Evolutionary conservation across 768 basidiomycete genomes (phyloP), one percentile per base, ranked within the genome.

Genomic region (Xerocomellus chrysenteron): DNA sequence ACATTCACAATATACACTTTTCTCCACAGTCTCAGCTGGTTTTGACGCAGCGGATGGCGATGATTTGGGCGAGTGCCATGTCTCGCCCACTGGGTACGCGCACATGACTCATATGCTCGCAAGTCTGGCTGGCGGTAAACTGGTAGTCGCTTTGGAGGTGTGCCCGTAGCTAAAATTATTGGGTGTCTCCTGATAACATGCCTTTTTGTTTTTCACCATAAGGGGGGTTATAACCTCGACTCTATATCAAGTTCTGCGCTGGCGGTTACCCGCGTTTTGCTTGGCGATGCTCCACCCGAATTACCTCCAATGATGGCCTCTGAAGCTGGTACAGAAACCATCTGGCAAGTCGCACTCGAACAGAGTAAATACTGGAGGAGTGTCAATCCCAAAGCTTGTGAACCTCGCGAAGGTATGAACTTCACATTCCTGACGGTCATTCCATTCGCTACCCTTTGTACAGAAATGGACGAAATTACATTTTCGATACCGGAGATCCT

Each of bases 41-140:
- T 99, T 98, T 67, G 97, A 99, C 66, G 97, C 97, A 10, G 97
- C 97, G 1, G 82, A 81, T 30, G 97, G 97, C 4, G 97, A 99
- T 65, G 84, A 86, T 37, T 80, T 99, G 5, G 97, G 97, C 36
- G 89, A 88, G 74, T 98, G 95, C 65, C 78, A 85, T 61, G 95
- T 99, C 57, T 82, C 91, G 5, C 97, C 97, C 1, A 82, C 86
- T 17, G 97, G 95, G 5, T 99, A 94, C 70, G 94, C 94, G 0
- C 97, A 98, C 65, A 98, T 99, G 95, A 97, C 97, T 7, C 91
- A 98, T 67, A 96, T 99, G 93, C 79, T 99, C 10, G 83, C 86
- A 40, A 85, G 88, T 21, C 78, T 99, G 17, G 96, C 96, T 24
- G 82, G 84, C 9, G 97, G 97, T 3, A 90, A 86, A 64, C 65